Percentiles rank a stretch among this genome's conserved stretches.
These are phyloP conservation scores for Saccharomycopsis selenospora DNA, from an alignment of 805 yeast genomes.

Conservation along the genomic window DNA sequence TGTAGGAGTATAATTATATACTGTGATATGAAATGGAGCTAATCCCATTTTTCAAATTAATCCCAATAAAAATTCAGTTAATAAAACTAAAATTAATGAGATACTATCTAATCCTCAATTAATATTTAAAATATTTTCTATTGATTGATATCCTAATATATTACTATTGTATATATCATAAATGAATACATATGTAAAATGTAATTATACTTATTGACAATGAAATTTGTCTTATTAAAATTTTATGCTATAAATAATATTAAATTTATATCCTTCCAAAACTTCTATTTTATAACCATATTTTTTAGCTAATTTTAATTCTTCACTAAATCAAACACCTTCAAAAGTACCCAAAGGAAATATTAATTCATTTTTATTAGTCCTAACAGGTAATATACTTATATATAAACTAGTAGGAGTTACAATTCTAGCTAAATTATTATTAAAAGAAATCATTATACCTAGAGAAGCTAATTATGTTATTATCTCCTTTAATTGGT, in stretches of 20 bases:
- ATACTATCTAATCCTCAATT: conserved; percentile 24
- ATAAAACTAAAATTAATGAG: conserved; percentile 21
- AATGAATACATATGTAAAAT: conserved; percentile 22
- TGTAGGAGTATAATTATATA: conserved; percentile 22
- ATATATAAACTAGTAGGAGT: not conserved
- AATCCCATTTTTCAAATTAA: conserved; percentile 22
- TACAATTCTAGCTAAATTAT: not conserved
- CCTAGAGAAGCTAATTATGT: too few species aligned
- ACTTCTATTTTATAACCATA: not conserved
- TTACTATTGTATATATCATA: conserved; percentile 23
- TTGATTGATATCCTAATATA: conserved; percentile 21
- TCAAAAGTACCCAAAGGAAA: not conserved
- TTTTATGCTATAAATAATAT: conserved; percentile 3
- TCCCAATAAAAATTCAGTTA: conserved; percentile 22
- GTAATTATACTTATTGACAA: conserved; percentile 23
- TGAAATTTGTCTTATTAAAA: conserved; percentile 21
- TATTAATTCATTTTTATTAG: not conserved
- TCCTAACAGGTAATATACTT: not conserved
- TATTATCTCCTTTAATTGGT: too few species aligned
- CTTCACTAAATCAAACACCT: not conserved
- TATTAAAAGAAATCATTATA: too few species aligned
- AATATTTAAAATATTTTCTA: conserved; percentile 20
- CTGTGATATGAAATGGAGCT: conserved; percentile 22
- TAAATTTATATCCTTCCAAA: not conserved
- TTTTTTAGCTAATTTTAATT: not conserved